These are phyloP conservation scores for Ascochyta koolunga DNA, from an alignment of 2,329 filamentous ascomycete genomes.

Conservation along the genomic window DNA sequence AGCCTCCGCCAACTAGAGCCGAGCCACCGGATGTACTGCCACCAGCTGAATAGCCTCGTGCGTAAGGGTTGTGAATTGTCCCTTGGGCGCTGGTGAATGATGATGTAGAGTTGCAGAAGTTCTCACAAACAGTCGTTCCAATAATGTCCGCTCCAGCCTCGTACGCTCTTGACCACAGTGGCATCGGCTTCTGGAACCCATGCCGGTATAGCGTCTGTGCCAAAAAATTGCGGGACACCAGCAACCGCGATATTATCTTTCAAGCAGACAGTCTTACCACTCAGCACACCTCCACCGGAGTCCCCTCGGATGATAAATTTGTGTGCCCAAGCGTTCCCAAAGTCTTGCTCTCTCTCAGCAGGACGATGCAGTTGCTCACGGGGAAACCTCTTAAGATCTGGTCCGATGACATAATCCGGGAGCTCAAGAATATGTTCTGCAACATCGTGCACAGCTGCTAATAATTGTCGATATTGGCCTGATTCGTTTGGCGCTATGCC, in stretches of 20 bases:
- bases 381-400: conserved; percentile 53
- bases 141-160: conserved; percentile 59
- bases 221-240: conserved; percentile 60
- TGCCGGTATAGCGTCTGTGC: conserved; percentile 55
- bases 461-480: conserved; percentile 55
- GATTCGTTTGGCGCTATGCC: conserved; percentile 47
- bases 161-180: conserved; percentile 57
- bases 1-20: conserved; percentile 51
- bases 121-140: conserved; percentile 61
- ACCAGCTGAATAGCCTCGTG: conserved; percentile 54
- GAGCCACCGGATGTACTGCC: conserved; percentile 55
- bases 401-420: conserved; percentile 55
- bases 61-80: conserved; percentile 51
- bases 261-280: conserved; percentile 55
- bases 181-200: conserved; percentile 62
- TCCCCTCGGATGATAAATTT: conserved; percentile 54
- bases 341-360: conserved; percentile 32
- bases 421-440: conserved; percentile 54
- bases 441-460: conserved; percentile 60
- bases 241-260: conserved; percentile 64
- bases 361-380: conserved; percentile 54
- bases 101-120: conserved; percentile 58
- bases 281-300: conserved; percentile 19
- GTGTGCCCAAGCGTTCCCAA: conserved; percentile 60
- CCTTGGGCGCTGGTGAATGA: conserved; percentile 55